phyloP scores from a whole-genome alignment of 225 moss, liverwort and hornwort genomes.

The Asterella californica region DNA sequence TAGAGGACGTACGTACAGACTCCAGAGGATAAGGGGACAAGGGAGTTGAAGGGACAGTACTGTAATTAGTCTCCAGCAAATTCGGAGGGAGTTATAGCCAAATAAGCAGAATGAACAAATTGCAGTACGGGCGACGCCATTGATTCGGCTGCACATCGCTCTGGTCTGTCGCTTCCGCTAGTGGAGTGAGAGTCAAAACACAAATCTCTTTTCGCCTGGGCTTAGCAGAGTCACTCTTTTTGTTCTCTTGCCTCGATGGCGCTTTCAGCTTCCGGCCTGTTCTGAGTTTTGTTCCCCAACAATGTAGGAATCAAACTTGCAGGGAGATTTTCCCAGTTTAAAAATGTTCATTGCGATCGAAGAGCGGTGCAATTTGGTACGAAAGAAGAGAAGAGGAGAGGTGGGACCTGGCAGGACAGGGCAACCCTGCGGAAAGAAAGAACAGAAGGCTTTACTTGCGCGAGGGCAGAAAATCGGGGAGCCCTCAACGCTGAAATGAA shows the following conservation, averaged over 20 bases:
- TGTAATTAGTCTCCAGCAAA: background rate
- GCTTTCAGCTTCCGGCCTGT: constrained; percentile 3
- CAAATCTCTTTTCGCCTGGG: background rate
- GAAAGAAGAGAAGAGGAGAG: background rate
- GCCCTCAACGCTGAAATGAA: background rate
- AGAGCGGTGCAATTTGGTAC: background rate
- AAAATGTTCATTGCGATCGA: background rate
- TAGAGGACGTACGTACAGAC: no score
- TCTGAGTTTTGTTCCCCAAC: background rate
- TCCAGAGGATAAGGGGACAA: no score
- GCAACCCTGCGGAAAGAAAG: background rate
- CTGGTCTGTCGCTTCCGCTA: background rate
- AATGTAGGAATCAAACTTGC: background rate
- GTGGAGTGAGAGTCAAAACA: background rate
- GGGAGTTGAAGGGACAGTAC: no score
- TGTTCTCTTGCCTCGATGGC: constrained; percentile 1
- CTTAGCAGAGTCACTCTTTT: background rate
- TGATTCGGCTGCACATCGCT: background rate
- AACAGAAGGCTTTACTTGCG: background rate
- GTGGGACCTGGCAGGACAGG: background rate
- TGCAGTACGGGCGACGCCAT: background rate
- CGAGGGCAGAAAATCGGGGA: background rate
- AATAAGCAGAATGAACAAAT: background rate
- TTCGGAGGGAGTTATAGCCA: background rate
- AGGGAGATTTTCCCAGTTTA: background rate